Percentiles rank a stretch among this genome's conserved stretches.
Conservation (phyloP, 1,284 basidiomycete genomes). For the Sparassis latifolia region DNA sequence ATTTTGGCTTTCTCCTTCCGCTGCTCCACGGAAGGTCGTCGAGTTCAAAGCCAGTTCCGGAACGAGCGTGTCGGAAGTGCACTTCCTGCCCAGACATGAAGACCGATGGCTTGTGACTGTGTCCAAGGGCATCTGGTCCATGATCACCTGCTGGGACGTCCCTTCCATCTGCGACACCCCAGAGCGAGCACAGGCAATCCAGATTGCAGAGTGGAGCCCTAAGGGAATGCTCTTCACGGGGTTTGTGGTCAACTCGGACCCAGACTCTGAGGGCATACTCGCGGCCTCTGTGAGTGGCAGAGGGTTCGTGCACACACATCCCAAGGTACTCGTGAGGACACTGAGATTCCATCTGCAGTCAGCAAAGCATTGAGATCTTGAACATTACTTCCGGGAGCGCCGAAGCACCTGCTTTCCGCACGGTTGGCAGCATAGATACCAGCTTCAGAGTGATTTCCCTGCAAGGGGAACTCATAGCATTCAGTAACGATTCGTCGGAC, state of each 20-base stretch:
- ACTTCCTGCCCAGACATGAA: conserved; percentile 39
- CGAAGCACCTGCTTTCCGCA: conserved; percentile 2
- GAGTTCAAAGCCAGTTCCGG: conserved; percentile 26
- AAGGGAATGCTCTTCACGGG: conserved; percentile 44
- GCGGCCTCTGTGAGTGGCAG: conserved; percentile 36
- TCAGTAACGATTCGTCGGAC: conserved; percentile 43
- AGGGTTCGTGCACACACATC: conserved; percentile 11
- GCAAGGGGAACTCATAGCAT: conserved; percentile 41
- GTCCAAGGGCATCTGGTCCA: conserved; percentile 53
- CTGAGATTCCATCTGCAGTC: conserved; percentile 1
- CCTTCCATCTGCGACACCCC: conserved; percentile 1
- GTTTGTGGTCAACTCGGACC: conserved; percentile 41
- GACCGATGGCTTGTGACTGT: conserved; percentile 43
- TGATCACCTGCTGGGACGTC: conserved; percentile 46
- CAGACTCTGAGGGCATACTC: conserved; percentile 35
- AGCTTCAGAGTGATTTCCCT: conserved; percentile 39
- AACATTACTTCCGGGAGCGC: conserved; percentile 1
- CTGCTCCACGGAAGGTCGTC: conserved; percentile 12
- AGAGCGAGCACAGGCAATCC: conserved; percentile 10
- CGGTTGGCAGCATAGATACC: conserved; percentile 27
- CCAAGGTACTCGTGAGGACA: neutral
- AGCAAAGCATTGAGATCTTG: conserved; percentile 19
- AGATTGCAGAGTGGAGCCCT: conserved; percentile 43
- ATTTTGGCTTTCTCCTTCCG: conserved; percentile 37
- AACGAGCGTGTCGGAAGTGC: conserved; percentile 43